Evolutionary conservation across 2,329 filamentous ascomycete species (phyloP), one percentile per base, ranked within the genome.

Genomic region (Penicillium sp.): DNA sequence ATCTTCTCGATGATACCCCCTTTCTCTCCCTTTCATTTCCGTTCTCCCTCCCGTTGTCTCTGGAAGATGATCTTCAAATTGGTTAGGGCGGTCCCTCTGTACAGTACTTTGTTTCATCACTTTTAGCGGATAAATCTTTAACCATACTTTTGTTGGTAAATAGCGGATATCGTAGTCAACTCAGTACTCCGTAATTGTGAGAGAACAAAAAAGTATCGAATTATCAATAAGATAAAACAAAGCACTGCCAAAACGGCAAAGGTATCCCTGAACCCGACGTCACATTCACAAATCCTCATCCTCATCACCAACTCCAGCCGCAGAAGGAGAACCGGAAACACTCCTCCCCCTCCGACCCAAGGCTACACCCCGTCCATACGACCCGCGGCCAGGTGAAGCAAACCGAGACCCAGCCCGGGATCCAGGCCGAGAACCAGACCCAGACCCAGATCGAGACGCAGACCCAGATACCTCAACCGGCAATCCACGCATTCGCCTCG

Each of bases 1-100:
- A 39, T 44, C 36, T 34, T 41, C 38, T 46, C 45, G 34, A 55
- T 53, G 57, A 57, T 58, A 58, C 55, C 56, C 57, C 43, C 48
- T 46, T 25, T 36, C 37, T 44, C 36, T 40, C 36, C n/a, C n/a
- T n/a, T 34, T 13, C 12, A 34, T 33, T 14, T 38, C 29, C 16
- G 34, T 39, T 14, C 31, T 51, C 41, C 43, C 40, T 47, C 35
- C 48, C 37, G 34, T 46, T 37, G 28, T 38, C 43, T 39, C 46
- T 46, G 47, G 45, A 41, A 42, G 28, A 29, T 54, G 43, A 38
- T 16, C 2, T 34, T 46, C 25, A 38, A n/a, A 44, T 40, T 44
- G 39, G 33, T 36, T 49, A 29, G 47, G n/a, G n/a, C n/a, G n/a
- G 18, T 14, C 50, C 46, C 30, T 51, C 30, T 53, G 52, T 55